Base-by-base conservation (phyloP, 306 rosid genomes). In the Quercus cerris region DNA sequence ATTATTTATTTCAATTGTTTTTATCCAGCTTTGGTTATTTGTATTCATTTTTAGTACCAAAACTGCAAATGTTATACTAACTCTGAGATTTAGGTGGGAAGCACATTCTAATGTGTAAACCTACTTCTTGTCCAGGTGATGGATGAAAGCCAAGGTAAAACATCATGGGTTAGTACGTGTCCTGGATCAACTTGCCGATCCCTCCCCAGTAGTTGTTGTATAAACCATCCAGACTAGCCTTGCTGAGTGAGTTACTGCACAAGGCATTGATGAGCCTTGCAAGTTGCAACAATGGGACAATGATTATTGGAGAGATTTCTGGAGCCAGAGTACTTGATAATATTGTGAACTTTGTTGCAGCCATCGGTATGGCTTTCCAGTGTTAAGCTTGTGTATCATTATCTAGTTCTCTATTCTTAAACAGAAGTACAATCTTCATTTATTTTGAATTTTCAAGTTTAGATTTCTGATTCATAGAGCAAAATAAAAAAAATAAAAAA, bases 121-220 rank as follows among this genome's bases (percentile, higher is more conserved):
- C 22, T 78, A 80, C 64, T 82, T 85, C 80, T 54, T 70, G 70
- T 85, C 81, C 76, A 75, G 86, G 15, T 52, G 75, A 78, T 58
- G 80, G 71, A 49, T 49, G 54, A 71, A 78, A 76, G 25, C 28
- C 78, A 44, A 67, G 70, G 31, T 2, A 66, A 44, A 74, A 61
- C 77, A 75, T 23, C 54, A 19, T 83, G 77, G 77, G 25, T 79
- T 66, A 20, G 56, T 31, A 68, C 64, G 62, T 59, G 55, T 75
- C 68, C 51, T 69, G 80, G 71, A 63, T 71, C 68, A 56, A 66
- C 35, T 20, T n/a, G 11, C 17, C 35, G 55, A 33, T 25, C 35
- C 61, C 62, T 1, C 19, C 58, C 17, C 46, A 8, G 5, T 4
- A 13, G 15, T 75, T 31, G 31, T 3, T 20, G 31, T 3, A 22